phyloP scores from a whole-genome alignment of 2,329 filamentous ascomycete genomes.

The Penicillium occitanis region DNA sequence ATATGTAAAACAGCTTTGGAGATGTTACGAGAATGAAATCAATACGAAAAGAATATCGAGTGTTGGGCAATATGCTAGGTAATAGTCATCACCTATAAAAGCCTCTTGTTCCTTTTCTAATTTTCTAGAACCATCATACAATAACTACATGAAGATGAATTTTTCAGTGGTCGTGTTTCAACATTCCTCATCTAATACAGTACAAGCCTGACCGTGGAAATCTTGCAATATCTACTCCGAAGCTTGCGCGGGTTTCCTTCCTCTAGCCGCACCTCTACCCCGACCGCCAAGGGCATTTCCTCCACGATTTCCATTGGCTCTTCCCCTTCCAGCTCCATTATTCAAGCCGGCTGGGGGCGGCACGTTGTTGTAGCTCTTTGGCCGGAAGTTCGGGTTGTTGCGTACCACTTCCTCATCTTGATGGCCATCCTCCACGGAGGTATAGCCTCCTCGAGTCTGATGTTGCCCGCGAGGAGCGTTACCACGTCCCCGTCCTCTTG shows the following conservation, averaged over 20 bases:
- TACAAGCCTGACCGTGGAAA: neutral
- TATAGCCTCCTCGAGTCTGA: constrained; percentile 39
- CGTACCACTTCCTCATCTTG: constrained; percentile 54
- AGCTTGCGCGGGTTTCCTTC: constrained; percentile 1
- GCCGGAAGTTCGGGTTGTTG: constrained; percentile 58
- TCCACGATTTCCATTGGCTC: constrained; percentile 31
- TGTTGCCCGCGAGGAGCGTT: constrained; percentile 30
- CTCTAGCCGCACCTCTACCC: constrained; percentile 14
- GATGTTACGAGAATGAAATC: neutral
- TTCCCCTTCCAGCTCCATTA: constrained; percentile 32
- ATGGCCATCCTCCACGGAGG: constrained; percentile 50
- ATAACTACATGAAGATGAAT: neutral
- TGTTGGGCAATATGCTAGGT: neutral
- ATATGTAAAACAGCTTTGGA: neutral
- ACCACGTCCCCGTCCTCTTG: constrained; percentile 30
- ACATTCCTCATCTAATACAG: neutral
- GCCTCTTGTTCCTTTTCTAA: neutral
- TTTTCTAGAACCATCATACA: constrained; percentile 1
- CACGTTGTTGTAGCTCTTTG: constrained; percentile 54
- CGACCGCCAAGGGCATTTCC: constrained; percentile 13
- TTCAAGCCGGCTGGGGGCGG: constrained; percentile 49
- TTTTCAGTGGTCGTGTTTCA: neutral
- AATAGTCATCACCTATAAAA: neutral
- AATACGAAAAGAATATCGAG: neutral
- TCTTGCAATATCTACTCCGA: neutral